phyloP scores from a whole-genome alignment of 2,329 filamentous ascomycete species.

The Colletotrichum spinosum region DNA sequence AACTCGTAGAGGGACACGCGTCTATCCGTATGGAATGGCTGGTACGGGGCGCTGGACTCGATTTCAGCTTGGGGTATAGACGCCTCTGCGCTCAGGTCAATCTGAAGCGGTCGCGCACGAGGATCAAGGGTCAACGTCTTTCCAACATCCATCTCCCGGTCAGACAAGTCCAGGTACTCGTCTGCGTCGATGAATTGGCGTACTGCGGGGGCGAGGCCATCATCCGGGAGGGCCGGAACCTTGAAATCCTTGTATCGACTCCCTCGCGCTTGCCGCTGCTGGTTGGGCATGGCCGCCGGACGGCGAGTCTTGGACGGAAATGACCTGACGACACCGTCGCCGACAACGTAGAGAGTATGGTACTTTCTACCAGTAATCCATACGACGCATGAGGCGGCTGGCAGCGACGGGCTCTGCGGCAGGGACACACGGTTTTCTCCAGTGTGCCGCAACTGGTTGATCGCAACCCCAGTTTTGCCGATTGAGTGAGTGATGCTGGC shows the following conservation, averaged over 20 bases:
- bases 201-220: conserved; percentile 66
- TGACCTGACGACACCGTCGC: conserved; percentile 73
- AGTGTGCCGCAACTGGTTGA: conserved; percentile 78
- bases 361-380: conserved; percentile 74
- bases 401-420: conserved; percentile 65
- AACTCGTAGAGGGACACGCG: conserved; percentile 84
- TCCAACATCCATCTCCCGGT: conserved; percentile 64
- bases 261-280: conserved; percentile 64
- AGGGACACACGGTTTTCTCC: conserved; percentile 81
- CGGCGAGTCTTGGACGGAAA: conserved; percentile 71
- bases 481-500: conserved; percentile 80
- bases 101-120: conserved; percentile 51
- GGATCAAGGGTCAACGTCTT: conserved; percentile 64
- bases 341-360: conserved; percentile 73
- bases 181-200: conserved; percentile 68
- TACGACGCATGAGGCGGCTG: conserved; percentile 69
- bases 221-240: conserved; percentile 72
- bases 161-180: conserved; percentile 65
- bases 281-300: conserved; percentile 64
- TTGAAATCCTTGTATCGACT: conserved; percentile 75
- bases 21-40: conserved; percentile 93
- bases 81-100: conserved; percentile 65
- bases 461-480: conserved; percentile 76
- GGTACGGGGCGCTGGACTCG: conserved; percentile 94
- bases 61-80: conserved; percentile 85